Evolutionary conservation across 441 rosid genomes (phyloP).

Genomic region (Raphanus hybrid): DNA sequence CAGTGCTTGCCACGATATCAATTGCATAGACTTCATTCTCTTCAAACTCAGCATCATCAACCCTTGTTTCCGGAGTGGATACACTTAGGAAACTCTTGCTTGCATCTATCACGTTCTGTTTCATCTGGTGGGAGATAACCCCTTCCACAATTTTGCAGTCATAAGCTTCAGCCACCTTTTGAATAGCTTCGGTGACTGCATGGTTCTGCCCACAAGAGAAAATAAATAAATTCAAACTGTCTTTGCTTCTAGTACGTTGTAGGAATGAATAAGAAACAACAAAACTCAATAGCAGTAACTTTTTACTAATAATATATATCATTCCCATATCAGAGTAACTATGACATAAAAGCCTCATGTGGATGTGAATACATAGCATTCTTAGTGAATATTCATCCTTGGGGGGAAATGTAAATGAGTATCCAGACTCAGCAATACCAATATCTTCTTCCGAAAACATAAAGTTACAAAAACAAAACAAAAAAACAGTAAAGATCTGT

Average conservation of each 20-base stretch:
- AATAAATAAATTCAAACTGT: neutral
- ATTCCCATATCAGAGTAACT: constrained; percentile 6
- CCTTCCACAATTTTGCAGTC: constrained; percentile 99
- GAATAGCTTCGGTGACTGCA: constrained; percentile 90
- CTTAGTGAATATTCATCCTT: neutral
- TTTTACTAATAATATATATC: neutral
- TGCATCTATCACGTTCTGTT: constrained; percentile 90
- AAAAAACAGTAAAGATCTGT: neutral
- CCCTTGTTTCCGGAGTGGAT: constrained; percentile 80
- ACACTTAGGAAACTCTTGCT: constrained; percentile 76
- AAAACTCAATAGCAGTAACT: neutral
- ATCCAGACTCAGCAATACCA: constrained; percentile 5
- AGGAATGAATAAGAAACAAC: neutral
- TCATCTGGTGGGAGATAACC: constrained; percentile 91
- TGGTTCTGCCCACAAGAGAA: constrained; percentile 68
- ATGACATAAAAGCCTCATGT: constrained; percentile 11
- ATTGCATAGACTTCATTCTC: constrained; percentile 93
- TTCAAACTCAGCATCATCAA: constrained; percentile 91
- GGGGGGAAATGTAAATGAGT: neutral
- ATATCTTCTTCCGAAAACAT: neutral
- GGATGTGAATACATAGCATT: constrained; percentile 9
- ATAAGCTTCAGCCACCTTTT: constrained; percentile 93
- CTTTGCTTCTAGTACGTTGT: neutral
- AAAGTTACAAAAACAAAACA: neutral
- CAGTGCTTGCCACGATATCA: constrained; percentile 92